phyloP scores from a whole-genome alignment of 352 stramenopile species.

The Phytophthora podocarpi region DNA sequence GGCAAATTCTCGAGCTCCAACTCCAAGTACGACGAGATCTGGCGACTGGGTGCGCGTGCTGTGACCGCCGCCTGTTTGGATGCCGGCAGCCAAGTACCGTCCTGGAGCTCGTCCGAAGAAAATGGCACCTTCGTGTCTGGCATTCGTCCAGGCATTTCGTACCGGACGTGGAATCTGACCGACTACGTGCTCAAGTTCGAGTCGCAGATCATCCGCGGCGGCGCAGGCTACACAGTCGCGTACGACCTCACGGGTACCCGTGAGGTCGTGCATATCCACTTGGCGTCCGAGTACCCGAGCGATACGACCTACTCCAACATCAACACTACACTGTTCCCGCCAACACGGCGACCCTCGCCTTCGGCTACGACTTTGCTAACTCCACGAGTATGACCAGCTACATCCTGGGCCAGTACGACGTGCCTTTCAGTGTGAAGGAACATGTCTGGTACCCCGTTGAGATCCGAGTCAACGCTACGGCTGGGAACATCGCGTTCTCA shows the following conservation, averaged over 20 bases:
- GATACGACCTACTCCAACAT: conserved; percentile 34
- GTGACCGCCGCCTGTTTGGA: conserved; percentile 37
- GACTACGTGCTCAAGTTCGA: conserved; percentile 39
- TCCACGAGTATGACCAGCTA: conserved; percentile 36
- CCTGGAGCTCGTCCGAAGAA: conserved; percentile 30
- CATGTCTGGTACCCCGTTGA: conserved; percentile 65
- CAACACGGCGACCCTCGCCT: conserved; percentile 33
- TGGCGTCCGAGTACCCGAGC: conserved; percentile 37
- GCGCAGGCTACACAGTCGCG: conserved; percentile 23
- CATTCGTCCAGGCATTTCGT: conserved; percentile 32
- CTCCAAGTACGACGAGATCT: conserved; percentile 42
- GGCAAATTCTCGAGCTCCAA: conserved; percentile 40
- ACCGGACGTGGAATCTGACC: conserved; percentile 36
- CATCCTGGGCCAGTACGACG: conserved; percentile 35
- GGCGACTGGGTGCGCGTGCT: conserved; percentile 28
- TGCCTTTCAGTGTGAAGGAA: conserved; percentile 80
- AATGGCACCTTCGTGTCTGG: conserved; percentile 41
- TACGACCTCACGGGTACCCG: conserved; percentile 40
- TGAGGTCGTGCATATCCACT: conserved; percentile 39
- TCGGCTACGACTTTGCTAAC: conserved; percentile 38
- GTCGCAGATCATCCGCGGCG: conserved; percentile 34
- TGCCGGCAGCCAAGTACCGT: conserved; percentile 28
- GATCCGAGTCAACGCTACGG: conserved; percentile 62
- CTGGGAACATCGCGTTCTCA: conserved; percentile 41
- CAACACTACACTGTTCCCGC: conserved; percentile 38